Conservation (phyloP, 2,329 filamentous ascomycete species). For the Cryphonectria carpinicola region DNA sequence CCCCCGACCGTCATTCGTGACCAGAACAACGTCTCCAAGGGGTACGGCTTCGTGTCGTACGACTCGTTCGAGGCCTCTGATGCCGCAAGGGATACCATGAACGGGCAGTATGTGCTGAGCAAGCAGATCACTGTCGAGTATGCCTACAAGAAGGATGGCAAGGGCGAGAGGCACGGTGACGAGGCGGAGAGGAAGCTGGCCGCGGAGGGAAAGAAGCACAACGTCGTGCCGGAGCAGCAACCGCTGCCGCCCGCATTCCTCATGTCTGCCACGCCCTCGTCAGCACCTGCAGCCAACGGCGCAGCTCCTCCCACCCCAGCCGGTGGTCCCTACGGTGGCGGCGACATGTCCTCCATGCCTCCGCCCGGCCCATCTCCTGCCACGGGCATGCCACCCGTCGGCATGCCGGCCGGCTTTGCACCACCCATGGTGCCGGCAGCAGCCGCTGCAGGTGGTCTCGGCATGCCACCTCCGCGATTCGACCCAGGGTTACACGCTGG, state of each 20-base stretch:
- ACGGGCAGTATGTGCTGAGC: slow-evolving; percentile 95
- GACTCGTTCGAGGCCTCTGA: slow-evolving; percentile 93
- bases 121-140: slow-evolving; percentile 97
- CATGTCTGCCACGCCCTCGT: slow-evolving; percentile 40
- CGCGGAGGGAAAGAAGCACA: slow-evolving; percentile 90
- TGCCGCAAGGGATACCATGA: slow-evolving; percentile 88
- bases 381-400: slow-evolving; percentile 35
- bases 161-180: slow-evolving; percentile 94
- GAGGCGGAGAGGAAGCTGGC: slow-evolving; percentile 90
- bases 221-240: slow-evolving; percentile 81
- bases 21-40: slow-evolving; percentile 85
- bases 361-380: slow-evolving; percentile 29
- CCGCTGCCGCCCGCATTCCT: slow-evolving; percentile 76
- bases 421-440: slow-evolving; percentile 37
- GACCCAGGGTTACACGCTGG: slow-evolving; percentile 17
- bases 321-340: slow-evolving; percentile 29
- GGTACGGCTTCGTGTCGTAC: slow-evolving; percentile 95
- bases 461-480: slow-evolving; percentile 30
- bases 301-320: slow-evolving; percentile 32
- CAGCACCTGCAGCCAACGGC: slow-evolving; percentile 31
- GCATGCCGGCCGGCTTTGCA: slow-evolving; percentile 43
- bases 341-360: slow-evolving; percentile 24
- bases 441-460: slow-evolving; percentile 33
- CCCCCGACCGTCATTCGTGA: slow-evolving; percentile 92
- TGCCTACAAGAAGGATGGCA: slow-evolving; percentile 98